These are phyloP conservation scores for Yarrowia galli DNA, from an alignment of 1,139 yeast species.

Conservation along the genomic window DNA sequence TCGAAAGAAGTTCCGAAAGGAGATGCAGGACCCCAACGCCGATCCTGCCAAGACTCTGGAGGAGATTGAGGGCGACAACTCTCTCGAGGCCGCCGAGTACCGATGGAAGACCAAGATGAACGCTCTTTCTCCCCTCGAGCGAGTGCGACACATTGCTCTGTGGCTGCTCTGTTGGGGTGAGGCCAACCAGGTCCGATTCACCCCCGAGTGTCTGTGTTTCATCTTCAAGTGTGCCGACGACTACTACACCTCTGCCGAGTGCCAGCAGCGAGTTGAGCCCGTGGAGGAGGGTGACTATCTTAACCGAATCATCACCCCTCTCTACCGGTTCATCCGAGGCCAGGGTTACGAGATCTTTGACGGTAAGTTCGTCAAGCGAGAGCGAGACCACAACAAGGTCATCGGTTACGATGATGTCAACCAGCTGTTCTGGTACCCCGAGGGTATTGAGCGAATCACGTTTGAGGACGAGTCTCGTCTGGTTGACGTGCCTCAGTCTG, in stretches of 20 bases:
- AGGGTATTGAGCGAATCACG: constrained; percentile 92
- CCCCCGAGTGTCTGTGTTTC: constrained; percentile 92
- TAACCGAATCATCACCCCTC: constrained; percentile 89
- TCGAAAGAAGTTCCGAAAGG: constrained; percentile 67
- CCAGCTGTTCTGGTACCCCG: constrained; percentile 99
- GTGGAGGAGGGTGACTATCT: constrained; percentile 95
- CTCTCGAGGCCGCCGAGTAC: constrained; percentile 79
- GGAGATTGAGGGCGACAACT: constrained; percentile 87
- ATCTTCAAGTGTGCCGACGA: constrained; percentile 93
- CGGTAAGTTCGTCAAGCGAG: constrained; percentile 96
- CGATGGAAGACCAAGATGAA: constrained; percentile 87
- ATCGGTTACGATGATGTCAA: constrained; percentile 98
- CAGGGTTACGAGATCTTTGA: constrained; percentile 95
- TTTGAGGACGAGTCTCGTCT: constrained; percentile 91
- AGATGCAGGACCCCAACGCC: constrained; percentile 59
- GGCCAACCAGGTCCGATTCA: constrained; percentile 95
- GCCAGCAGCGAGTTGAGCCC: constrained; percentile 79
- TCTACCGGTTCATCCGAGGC: constrained; percentile 87
- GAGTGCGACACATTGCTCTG: constrained; percentile 88
- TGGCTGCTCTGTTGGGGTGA: constrained; percentile 97
- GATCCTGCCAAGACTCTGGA: constrained; percentile 66
- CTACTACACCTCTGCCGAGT: constrained; percentile 83
- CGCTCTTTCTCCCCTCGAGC: constrained; percentile 70
- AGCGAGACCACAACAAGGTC: constrained; percentile 91
- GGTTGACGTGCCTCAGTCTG: constrained; percentile 87